Evolutionary conservation across 2,329 filamentous ascomycete genomes (phyloP).

Genomic region (Fusarium camptoceras): DNA sequence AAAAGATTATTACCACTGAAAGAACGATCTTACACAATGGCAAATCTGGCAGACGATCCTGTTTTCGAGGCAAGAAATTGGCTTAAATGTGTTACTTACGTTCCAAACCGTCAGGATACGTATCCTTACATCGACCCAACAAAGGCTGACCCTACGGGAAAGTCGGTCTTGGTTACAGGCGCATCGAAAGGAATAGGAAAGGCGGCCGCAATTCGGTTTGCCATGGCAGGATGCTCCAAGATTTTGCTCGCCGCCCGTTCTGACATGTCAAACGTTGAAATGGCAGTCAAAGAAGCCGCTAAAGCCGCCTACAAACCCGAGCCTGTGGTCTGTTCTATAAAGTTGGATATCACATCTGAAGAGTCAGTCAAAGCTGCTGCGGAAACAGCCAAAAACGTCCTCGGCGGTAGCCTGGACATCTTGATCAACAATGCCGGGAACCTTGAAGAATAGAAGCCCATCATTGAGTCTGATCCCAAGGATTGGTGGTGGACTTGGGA

Average conservation of each 20-base stretch:
- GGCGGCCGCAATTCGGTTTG: conserved; percentile 65
- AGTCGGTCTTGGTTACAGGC: conserved; percentile 42
- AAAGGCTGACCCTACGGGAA: conserved; percentile 53
- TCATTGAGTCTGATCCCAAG: conserved; percentile 53
- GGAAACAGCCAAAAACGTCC: conserved; percentile 38
- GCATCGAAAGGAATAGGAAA: conserved; percentile 51
- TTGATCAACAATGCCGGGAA: conserved; percentile 59
- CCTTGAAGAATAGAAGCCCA: conserved; percentile 49
- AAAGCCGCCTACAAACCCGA: conserved; percentile 44
- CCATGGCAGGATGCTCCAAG: conserved; percentile 61
- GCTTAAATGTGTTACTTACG: not conserved
- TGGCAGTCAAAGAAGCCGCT: conserved; percentile 51
- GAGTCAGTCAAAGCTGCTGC: conserved; percentile 49
- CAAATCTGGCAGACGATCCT: not conserved
- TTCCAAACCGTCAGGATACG: conserved; percentile 7
- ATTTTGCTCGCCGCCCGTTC: conserved; percentile 67
- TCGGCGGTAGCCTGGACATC: conserved; percentile 54
- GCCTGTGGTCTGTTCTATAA: conserved; percentile 54
- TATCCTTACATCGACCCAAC: conserved; percentile 63
- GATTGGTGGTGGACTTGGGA: conserved; percentile 61
- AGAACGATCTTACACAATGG: not conserved
- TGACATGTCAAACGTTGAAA: conserved; percentile 48
- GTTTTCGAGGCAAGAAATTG: not conserved
- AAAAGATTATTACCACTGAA: not conserved
- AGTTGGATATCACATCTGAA: conserved; percentile 53